phyloP scores from a whole-genome alignment of 208 protist species.

The Trichomonas vaginalis region DNA sequence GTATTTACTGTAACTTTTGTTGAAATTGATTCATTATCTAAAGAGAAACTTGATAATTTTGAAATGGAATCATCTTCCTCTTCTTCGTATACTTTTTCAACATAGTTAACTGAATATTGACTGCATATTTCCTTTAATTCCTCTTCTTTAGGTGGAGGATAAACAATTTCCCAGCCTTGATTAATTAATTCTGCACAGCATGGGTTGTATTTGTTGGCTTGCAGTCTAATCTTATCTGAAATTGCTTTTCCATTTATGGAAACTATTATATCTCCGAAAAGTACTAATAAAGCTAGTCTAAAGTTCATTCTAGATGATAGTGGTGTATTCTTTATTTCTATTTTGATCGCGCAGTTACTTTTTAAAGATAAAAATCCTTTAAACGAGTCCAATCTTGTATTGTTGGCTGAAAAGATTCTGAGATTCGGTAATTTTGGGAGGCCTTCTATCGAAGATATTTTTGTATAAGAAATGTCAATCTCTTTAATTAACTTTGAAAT shows the following conservation, averaged over 20 bases:
- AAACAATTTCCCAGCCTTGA: background rate
- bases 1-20: background rate
- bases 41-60: background rate
- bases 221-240: background rate
- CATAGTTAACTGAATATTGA: background rate
- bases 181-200: background rate
- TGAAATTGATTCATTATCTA: background rate
- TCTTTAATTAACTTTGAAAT: background rate
- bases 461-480: background rate
- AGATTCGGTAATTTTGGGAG: background rate
- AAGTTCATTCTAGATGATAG: background rate
- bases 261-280: background rate
- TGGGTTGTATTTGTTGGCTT: background rate
- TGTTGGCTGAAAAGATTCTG: background rate
- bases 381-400: background rate
- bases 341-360: background rate
- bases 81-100: background rate
- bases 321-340: background rate
- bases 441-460: background rate
- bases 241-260: background rate
- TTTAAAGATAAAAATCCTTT: background rate
- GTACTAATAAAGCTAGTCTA: background rate
- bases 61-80: background rate
- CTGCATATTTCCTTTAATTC: background rate
- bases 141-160: background rate